A percentile compares a stretch with the other conserved stretches of the same genome.
These are phyloP conservation scores for Linnemannia elongata DNA, from an alignment of 192 early-diverging fungal genomes.

Conservation along the genomic window DNA sequence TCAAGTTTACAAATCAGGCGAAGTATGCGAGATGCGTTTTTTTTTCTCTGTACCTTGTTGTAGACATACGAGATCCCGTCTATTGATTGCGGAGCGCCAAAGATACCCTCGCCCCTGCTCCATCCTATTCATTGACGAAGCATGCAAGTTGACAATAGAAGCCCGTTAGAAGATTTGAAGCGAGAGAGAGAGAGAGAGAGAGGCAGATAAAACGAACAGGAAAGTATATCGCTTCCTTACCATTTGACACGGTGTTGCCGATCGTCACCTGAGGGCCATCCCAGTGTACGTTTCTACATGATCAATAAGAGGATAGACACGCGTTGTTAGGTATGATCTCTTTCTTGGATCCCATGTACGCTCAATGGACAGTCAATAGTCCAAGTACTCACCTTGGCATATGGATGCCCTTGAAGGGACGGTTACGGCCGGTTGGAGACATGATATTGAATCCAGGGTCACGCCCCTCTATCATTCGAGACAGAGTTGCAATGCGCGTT, in stretches of 20 bases:
- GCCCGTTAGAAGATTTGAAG: not conserved
- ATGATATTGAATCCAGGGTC: constrained; percentile 44
- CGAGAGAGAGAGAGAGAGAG: not conserved
- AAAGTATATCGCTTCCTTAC: not conserved
- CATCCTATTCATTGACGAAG: not conserved
- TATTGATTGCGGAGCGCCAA: not conserved
- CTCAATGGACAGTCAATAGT: not conserved
- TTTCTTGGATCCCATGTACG: not conserved
- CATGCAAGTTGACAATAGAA: not conserved
- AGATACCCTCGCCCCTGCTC: not conserved
- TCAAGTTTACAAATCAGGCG: not conserved
- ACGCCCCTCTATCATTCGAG: constrained; percentile 9
- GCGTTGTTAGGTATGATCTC: not conserved
- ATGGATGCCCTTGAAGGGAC: constrained; percentile 31
- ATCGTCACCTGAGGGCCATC: constrained; percentile 2
- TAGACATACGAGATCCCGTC: constrained; percentile 36
- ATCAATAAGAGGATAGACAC: not conserved
- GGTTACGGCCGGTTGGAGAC: constrained; percentile 36
- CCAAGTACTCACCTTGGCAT: constrained; percentile 1
- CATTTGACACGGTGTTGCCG: constrained; percentile 1
- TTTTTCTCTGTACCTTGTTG: constrained; percentile 30
- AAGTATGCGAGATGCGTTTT: not conserved
- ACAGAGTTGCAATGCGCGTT: not conserved
- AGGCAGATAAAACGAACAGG: too few relatives aligned
- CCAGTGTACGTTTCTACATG: constrained; percentile 4